Evolutionary conservation across 2,329 filamentous ascomycete genomes (phyloP), one percentile per base, ranked within the genome.

Genomic region (Aspergillus quadricinctus): DNA sequence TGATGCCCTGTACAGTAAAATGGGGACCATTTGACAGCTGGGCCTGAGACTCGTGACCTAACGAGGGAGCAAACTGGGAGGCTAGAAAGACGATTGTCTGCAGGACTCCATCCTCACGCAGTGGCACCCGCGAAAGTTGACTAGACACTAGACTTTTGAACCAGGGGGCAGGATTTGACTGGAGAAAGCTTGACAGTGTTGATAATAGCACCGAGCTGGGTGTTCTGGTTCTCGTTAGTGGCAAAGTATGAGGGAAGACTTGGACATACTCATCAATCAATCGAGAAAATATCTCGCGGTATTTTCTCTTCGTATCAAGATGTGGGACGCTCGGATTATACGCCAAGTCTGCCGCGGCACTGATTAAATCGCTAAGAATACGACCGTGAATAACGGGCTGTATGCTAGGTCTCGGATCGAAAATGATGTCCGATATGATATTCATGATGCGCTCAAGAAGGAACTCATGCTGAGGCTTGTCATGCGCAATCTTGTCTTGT

Each of bases 1-100:
- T 77, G 9, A 78, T 76, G 2, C 73, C 72, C 54, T 77, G 72
- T 5, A 77, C 70, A 3, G 75, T 77, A 19, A 78, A 70, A 51
- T 69, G 69, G 10, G 75, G 73, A 0, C 74, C 75, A 51, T 62
- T 66, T 1, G 69, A 68, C 14, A 61, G 55, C 41, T 68, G 61
- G 4, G 52, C 57, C 49, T 71, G 68, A 6, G 68, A 62, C 56
- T 69, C 69, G 11, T 71, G 63, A 3, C 74, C 75, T 9, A 77
- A 62, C 1, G 71, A 66, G 8, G 75, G 75, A 0, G 73, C 69
- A 50, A 77, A 72, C 57, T 77, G 75, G 14, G 73, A 75, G 4
- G 73, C 72, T 41, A 77, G 63, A 52, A 77, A 77, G 40, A 75
- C 61, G 40, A 78, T 72, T 1, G 70, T 76, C 55, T 78, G 74